Evolutionary conservation across 2,329 filamentous ascomycete genomes (phyloP).

Genomic region (Pseudocercospora fuligena): DNA sequence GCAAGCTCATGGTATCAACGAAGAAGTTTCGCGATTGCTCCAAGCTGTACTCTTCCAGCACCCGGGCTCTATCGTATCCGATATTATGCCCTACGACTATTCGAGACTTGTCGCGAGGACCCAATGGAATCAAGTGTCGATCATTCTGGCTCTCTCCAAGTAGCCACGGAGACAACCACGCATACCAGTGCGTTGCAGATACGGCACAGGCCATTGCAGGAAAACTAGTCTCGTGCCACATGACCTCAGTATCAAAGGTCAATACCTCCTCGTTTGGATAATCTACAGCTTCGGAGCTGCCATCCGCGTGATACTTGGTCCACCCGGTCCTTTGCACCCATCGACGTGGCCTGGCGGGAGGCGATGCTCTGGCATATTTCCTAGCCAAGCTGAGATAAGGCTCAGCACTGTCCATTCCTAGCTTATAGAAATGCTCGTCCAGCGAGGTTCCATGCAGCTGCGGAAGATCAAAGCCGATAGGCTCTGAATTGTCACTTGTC

Average conservation of each 20-base stretch:
- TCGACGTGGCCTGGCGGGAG: slow-evolving; percentile 66
- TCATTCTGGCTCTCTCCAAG: slow-evolving; percentile 78
- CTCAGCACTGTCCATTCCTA: slow-evolving; percentile 85
- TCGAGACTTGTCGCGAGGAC: slow-evolving; percentile 72
- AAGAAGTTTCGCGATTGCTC: slow-evolving; percentile 84
- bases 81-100: slow-evolving; percentile 94
- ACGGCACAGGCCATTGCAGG: slow-evolving; percentile 97
- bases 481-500: slow-evolving; percentile 73
- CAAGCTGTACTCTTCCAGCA: slow-evolving; percentile 86
- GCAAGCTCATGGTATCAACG: slow-evolving; percentile 96
- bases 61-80: slow-evolving; percentile 87
- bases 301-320: slow-evolving; percentile 87
- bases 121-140: slow-evolving; percentile 83
- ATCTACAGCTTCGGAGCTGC: slow-evolving; percentile 71
- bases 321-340: slow-evolving; percentile 85
- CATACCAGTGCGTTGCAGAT: slow-evolving; percentile 91
- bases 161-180: slow-evolving; percentile 95
- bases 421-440: slow-evolving; percentile 91
- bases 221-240: slow-evolving; percentile 91
- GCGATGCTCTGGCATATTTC: slow-evolving; percentile 67
- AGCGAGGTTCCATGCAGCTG: slow-evolving; percentile 76
- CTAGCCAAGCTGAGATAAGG: slow-evolving; percentile 79
- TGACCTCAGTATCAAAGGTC: slow-evolving; percentile 94
- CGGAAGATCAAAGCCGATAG: slow-evolving; percentile 87
- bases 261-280: slow-evolving; percentile 80